Base-by-base conservation (phyloP, 2,329 filamentous ascomycete species). In the Hypoxylon sp. region DNA sequence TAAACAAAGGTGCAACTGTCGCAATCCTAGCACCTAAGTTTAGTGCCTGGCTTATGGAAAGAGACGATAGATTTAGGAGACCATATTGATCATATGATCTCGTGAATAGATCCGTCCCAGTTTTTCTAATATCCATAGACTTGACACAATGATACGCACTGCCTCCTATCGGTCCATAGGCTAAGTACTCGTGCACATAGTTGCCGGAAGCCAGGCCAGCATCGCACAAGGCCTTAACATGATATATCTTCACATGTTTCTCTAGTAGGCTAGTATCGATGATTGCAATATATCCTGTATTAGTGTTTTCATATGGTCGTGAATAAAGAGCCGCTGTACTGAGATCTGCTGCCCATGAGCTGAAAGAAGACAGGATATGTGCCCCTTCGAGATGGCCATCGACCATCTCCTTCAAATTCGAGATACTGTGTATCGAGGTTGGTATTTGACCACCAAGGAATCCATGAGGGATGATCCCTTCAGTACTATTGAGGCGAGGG, bases 291-390 rank as follows among this genome's bases (percentile, higher is more conserved):
- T 43, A 32, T 5, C 46, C 36, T 5, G 9, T 13, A n/a, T 49
- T 21, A 2, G n/a, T 1, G 1, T 25, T 14, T 9, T 5, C 1
- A 7, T 5, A 2, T 45, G 14, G 2, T 7, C 2, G 1, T 28
- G 34, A 49, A 34, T 38, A 55, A 25, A 1, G 1, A 7, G 60
- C 13, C 2, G 63, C 53, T 6, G 38, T 14, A n/a, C 10, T 11
- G 21, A 60, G 25, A 46, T 60, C 48, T 32, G 64, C 60, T 9
- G 60, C 59, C 59, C 64, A 67, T 10, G 64, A 67, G 25, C 64
- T 67, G 30, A 67, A 67, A n/a, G 3, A 28, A 5, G 53, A 55
- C 10, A 7, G 9, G 11, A 48, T 21, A 25, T 14, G 7, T 1
- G 1, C 0, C n/a, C 49, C 59, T 0, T 0, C 7, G 7, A 67